Base-by-base conservation (phyloP, 805 yeast species). In the Priceomyces melissophilus region DNA sequence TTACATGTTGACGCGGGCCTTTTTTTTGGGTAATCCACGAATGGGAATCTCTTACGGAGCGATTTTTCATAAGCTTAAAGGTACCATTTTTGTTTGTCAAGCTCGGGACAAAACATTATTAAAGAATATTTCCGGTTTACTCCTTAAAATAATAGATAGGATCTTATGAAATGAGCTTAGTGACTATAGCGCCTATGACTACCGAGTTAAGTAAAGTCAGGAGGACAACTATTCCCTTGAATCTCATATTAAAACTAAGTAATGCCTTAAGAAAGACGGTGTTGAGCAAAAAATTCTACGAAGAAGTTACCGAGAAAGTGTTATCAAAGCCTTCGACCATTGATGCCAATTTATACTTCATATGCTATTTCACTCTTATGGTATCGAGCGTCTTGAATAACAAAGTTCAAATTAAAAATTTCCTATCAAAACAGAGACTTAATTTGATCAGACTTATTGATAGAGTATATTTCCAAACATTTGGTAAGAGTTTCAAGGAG, bases 311-410 rank as follows among this genome's bases (percentile, higher is more conserved):
- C 43, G 70, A 66, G 40, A 69, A 69, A 46, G 57, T 70, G 10
- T 58, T 70, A 41, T 38, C 62, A 30, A 54, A 50, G 15, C 39
- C 65, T 1, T 36, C 68, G 8, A 64, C 69, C 3, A 56, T 70
- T 14, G 75, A 70, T 49, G 49, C 65, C 4, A 64, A 59, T 33
- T 50, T 70, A 31, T 70, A 70, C 46, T 70, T 70, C 52, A 55
- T 67, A 25, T 70, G 75, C 53, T 70, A 70, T 50, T 66, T 65
- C 47, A 60, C 73, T 9, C 58, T 70, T 27, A 47, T 67, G 45
- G 37, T 64, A 32, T 61, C 71, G 34, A 55, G 67, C 32, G 45
- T 65, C 8, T 54, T 69, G 40, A 56, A 68, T 38, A 70, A 70
- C 53, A 67, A 67, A 41, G 60, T 59, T 15, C 43, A 52, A 26